phyloP scores from a whole-genome alignment of 202 grass and related monocot species.

The Panicum hallii region DNA sequence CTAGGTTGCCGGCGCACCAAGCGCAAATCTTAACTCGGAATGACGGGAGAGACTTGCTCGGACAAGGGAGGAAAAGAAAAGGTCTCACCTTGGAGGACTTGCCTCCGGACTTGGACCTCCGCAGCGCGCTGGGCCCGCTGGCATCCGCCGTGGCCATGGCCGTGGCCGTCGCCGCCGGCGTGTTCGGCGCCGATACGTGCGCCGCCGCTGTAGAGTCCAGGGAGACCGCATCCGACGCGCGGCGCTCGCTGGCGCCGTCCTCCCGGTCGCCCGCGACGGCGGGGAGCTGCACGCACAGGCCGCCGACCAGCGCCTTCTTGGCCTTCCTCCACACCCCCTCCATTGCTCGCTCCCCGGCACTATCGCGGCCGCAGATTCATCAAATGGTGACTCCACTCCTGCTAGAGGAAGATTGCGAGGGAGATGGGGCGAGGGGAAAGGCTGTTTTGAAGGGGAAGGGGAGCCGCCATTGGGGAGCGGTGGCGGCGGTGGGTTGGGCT shows the following conservation, averaged over 20 bases:
- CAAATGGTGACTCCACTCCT: too few species aligned
- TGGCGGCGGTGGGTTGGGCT: constrained; percentile 23
- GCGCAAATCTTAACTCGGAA: constrained; percentile 35
- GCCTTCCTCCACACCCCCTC: constrained; percentile 80
- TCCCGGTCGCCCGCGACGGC: constrained; percentile 45
- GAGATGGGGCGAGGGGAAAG: background rate
- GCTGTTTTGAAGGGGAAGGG: constrained; percentile 47
- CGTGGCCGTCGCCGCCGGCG: constrained; percentile 34
- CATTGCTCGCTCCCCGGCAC: constrained; percentile 49
- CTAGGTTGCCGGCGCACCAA: constrained; percentile 8
- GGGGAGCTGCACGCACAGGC: constrained; percentile 68
- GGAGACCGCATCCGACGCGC: constrained; percentile 52
- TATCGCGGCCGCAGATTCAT: constrained; percentile 24
- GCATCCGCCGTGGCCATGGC: constrained; percentile 36
- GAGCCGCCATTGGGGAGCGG: constrained; percentile 48
- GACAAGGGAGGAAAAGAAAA: background rate
- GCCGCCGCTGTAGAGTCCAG: constrained; percentile 42
- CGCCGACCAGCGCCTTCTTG: constrained; percentile 66
- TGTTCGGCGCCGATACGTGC: constrained; percentile 55
- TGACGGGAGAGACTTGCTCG: background rate
- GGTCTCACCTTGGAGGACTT: constrained; percentile 71
- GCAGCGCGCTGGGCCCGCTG: constrained; percentile 47
- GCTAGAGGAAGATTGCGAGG: background rate
- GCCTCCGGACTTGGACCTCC: constrained; percentile 68
- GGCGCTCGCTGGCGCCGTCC: constrained; percentile 49